These are phyloP conservation scores for Nemania sp. DNA, from an alignment of 2,329 filamentous ascomycete species.

Conservation along the genomic window DNA sequence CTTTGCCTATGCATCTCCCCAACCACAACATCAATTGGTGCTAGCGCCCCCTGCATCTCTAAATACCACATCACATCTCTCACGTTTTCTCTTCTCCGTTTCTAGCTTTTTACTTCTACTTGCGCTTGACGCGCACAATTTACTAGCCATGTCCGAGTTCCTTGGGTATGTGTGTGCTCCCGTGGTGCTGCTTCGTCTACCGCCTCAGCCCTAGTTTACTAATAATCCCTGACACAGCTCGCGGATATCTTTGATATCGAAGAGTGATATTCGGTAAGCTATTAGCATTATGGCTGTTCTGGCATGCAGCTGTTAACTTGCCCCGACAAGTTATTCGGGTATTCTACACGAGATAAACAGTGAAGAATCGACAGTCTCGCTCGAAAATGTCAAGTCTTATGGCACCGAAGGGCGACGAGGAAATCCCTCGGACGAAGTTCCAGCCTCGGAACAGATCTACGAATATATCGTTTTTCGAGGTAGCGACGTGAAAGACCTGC, in stretches of 20 bases:
- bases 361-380: slow-evolving; percentile 93
- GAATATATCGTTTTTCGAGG: slow-evolving; percentile 99
- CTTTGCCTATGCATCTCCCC: slow-evolving; percentile 27
- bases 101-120: slow-evolving; percentile 31
- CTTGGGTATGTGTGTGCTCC: slow-evolving; percentile 60
- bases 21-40: slow-evolving; percentile 32
- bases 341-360: slow-evolving; percentile 98
- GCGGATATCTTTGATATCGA: slow-evolving; percentile 95
- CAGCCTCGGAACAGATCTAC: slow-evolving; percentile 88
- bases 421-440: slow-evolving; percentile 83
- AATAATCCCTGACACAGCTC: slow-evolving; percentile 66
- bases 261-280: slow-evolving; percentile 93
- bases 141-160: slow-evolving; percentile 67
- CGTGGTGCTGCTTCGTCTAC: slow-evolving; percentile 3
- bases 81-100: slow-evolving; percentile 19
- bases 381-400: slow-evolving; percentile 94
- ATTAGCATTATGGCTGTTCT: slow-evolving; percentile 31
- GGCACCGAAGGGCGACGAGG: slow-evolving; percentile 91
- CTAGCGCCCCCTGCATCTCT: slow-evolving; percentile 24
- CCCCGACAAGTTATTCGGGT: slow-evolving; percentile 83
- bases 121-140: slow-evolving; percentile 46
- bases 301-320: slow-evolving; percentile 31
- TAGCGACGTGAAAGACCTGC: slow-evolving; percentile 97
- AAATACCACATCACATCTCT: slow-evolving; percentile 10
- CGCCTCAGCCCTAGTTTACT: slow-evolving; percentile 29